A percentile compares a stretch with the other conserved stretches of the same genome.
These are phyloP conservation scores for Candida fluviatilis DNA, from an alignment of 805 yeast genomes.

Conservation along the genomic window DNA sequence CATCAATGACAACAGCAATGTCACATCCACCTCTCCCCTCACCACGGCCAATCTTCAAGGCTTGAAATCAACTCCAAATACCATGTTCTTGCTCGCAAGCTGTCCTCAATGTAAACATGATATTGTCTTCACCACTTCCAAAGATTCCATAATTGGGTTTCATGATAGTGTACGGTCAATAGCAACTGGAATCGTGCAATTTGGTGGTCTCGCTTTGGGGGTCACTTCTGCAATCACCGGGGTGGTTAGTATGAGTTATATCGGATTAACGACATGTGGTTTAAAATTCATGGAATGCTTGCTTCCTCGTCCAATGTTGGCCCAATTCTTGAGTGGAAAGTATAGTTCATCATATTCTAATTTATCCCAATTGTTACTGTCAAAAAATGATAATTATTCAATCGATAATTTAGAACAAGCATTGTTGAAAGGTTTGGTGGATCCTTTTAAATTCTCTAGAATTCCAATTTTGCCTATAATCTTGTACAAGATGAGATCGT, in stretches of 20 bases:
- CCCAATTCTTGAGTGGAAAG: conserved; percentile 19
- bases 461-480: conserved; percentile 37
- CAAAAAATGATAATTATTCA: conserved; percentile 10
- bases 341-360: conserved; percentile 6
- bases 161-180: conserved; percentile 13
- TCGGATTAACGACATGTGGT: conserved; percentile 36
- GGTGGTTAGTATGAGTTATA: conserved; percentile 33
- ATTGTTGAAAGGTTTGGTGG: conserved; percentile 25
- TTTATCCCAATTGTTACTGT: conserved; percentile 10
- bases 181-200: conserved; percentile 21
- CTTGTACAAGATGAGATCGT: conserved; percentile 33
- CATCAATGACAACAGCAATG: too few species aligned
- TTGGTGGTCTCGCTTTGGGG: conserved; percentile 29
- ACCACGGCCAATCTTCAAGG: too few species aligned
- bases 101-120: conserved; percentile 41
- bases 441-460: conserved; percentile 33
- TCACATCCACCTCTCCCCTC: too few species aligned
- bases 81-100: conserved; percentile 21
- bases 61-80: too few species aligned
- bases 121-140: conserved; percentile 29
- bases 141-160: conserved; percentile 23
- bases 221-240: conserved; percentile 40
- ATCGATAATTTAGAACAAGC: conserved; percentile 28
- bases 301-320: conserved; percentile 29
- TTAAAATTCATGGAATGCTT: conserved; percentile 33